Conservation (phyloP, 805 yeast genomes). For the Starmerella bombicola region DNA sequence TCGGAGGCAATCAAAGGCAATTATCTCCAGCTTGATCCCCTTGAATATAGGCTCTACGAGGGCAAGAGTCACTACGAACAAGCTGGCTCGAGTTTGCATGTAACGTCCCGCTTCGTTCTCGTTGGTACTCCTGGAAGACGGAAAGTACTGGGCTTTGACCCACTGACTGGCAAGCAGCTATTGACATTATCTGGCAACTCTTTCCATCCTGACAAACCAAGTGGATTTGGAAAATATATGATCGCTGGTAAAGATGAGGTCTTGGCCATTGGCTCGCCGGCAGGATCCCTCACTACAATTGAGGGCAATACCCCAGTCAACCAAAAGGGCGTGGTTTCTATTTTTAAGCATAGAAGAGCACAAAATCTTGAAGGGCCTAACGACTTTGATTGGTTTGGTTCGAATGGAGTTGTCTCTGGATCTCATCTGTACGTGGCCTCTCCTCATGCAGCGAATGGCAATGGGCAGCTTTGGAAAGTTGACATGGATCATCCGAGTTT, state of each 20-base stretch:
- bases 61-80: slow-evolving; percentile 29
- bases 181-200: slow-evolving; percentile 10
- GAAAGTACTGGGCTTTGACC: slow-evolving; percentile 31
- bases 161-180: slow-evolving; percentile 14
- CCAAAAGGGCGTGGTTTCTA: slow-evolving; percentile 35
- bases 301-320: slow-evolving; percentile 8
- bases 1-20: slow-evolving; percentile 8
- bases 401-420: slow-evolving; percentile 24
- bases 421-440: slow-evolving; percentile 30
- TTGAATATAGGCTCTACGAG: slow-evolving; percentile 1
- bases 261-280: slow-evolving; percentile 28
- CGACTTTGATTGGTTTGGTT: slow-evolving; percentile 28
- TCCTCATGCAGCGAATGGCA: slow-evolving; percentile 32
- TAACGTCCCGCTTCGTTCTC: slow-evolving; percentile 25
- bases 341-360: slow-evolving; percentile 26
- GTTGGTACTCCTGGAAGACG: slow-evolving; percentile 34
- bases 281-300: slow-evolving; percentile 2
- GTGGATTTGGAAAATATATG: slow-evolving; percentile 26
- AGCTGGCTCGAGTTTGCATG: slow-evolving; percentile 32
- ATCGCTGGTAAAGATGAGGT: slow-evolving; percentile 22
- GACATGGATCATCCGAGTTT: slow-evolving; percentile 23
- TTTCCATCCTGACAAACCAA: slow-evolving; percentile 7
- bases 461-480: slow-evolving; percentile 39
- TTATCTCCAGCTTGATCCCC: not conserved
- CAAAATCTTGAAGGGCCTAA: slow-evolving; percentile 12